Percentiles rank a stretch among this genome's conserved stretches.
These are phyloP conservation scores for Thalassiosira mediterranea DNA, from an alignment of 352 stramenopile genomes.

Conservation along the genomic window DNA sequence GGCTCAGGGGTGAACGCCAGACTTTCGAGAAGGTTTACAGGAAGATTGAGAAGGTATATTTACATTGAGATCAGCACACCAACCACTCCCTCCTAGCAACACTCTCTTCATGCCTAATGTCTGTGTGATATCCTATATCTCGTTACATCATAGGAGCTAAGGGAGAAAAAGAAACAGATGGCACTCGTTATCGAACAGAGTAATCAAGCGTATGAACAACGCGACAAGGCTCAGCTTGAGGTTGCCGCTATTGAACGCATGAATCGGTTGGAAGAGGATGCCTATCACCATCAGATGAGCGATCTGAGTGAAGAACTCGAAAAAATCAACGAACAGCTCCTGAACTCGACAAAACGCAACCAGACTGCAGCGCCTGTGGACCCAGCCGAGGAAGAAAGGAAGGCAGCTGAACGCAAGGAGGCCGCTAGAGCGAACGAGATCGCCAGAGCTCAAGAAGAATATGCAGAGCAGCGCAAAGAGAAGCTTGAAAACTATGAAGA, in stretches of 20 bases:
- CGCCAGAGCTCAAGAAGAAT: slow-evolving; percentile 86
- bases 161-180: slow-evolving; percentile 95
- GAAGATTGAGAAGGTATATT: slow-evolving; percentile 86
- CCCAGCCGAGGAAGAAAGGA: slow-evolving; percentile 55
- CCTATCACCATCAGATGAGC: slow-evolving; percentile 82
- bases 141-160: slow-evolving; percentile 84
- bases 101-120: background rate
- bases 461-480: slow-evolving; percentile 88
- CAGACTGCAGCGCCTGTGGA: slow-evolving; percentile 34
- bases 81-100: slow-evolving; percentile 10
- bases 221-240: slow-evolving; percentile 93
- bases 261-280: slow-evolving; percentile 87
- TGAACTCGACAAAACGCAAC: slow-evolving; percentile 34
- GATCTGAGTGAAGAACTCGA: slow-evolving; percentile 76
- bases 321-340: slow-evolving; percentile 66
- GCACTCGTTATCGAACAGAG: slow-evolving; percentile 93
- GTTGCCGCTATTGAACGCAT: slow-evolving; percentile 91
- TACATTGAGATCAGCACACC: background rate
- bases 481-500: slow-evolving; percentile 94
- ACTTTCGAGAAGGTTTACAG: slow-evolving; percentile 95
- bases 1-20: slow-evolving; percentile 90
- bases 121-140: background rate
- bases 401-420: slow-evolving; percentile 30
- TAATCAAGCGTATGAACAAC: slow-evolving; percentile 93
- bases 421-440: slow-evolving; percentile 74